Base-by-base conservation (phyloP, 75 land plant species). In the Cryptomeria japonica region DNA sequence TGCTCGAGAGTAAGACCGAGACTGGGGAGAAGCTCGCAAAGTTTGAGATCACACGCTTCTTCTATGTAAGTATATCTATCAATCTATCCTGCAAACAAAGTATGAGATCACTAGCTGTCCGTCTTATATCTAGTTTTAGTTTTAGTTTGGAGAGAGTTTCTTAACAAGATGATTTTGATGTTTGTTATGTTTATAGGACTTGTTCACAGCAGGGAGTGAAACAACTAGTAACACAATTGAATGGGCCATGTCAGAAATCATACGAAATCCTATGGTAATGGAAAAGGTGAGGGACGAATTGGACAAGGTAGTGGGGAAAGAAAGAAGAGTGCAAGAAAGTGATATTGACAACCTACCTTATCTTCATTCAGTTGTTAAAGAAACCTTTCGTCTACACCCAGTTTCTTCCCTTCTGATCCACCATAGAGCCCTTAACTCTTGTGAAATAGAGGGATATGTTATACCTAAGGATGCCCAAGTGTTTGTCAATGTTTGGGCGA, bases 351-450 rank as follows among this genome's bases (percentile, higher is more conserved):
- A 72, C 31, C 76, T 72, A 32, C 76, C 31, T 32, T 91, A 89
- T 87, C 83, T 96, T 72, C 91, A 89, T 41, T 94, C 94, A 87
- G 44, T 95, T 2, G 56, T 95, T 75, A 96, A 95, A 87, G 96
- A 96, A 86, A 90, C 89, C 64, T 91, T 96, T 84, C 92, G 96
- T 5, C 85, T 96, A 86, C 97, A 96, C 90, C 97, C 97, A 1
- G 89, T 95, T 3, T 91, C 93, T 18, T 94, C 97, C 0, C 90
- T 96, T 79, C 90, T 96, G n/a, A 92, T 92, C 25, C 96, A 95
- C 1, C 92, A 92, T n/a, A 83, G 86, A 36, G 90, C 95, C 5
- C 9, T 87, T 16, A 92, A 89, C 18, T 56, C 78, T 73, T 91
- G 92, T 85, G 90, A 92, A 49, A 86, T 95, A 85, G 85, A 85